Percentiles rank a stretch among this genome's conserved stretches.
These are phyloP conservation scores for Cenococcum geophilum DNA, from an alignment of 495 filamentous ascomycete genomes.

Conservation along the genomic window DNA sequence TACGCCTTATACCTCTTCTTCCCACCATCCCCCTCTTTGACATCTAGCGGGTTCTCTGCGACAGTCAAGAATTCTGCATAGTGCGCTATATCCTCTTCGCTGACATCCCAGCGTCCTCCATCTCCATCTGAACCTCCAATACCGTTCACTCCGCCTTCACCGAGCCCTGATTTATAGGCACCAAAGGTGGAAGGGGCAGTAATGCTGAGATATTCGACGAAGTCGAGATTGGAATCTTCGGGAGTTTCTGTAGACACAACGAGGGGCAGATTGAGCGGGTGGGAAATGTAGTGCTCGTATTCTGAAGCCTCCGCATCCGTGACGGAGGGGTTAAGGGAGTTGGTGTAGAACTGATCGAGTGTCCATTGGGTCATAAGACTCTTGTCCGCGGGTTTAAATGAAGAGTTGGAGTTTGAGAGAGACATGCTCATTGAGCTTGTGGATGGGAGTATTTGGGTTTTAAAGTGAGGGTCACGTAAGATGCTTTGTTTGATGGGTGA, in stretches of 20 bases:
- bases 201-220: conserved; percentile 59
- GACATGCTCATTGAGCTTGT: not conserved
- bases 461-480: conserved; percentile 30
- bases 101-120: conserved; percentile 26
- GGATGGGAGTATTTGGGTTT: conserved; percentile 14
- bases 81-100: conserved; percentile 64
- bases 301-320: conserved; percentile 68
- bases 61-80: conserved; percentile 72
- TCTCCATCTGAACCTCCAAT: not conserved
- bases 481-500: conserved; percentile 34
- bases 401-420: conserved; percentile 35
- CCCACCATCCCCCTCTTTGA: conserved; percentile 69
- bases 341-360: conserved; percentile 71
- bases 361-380: conserved; percentile 62
- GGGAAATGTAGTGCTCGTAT: conserved; percentile 84
- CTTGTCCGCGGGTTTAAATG: conserved; percentile 38
- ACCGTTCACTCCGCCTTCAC: conserved; percentile 5
- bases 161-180: not conserved
- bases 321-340: conserved; percentile 75
- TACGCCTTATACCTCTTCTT: conserved; percentile 98
- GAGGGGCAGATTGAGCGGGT: conserved; percentile 82
- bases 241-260: conserved; percentile 69
- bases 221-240: conserved; percentile 49
- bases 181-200: not conserved
- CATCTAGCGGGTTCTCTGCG: conserved; percentile 77